Evolutionary conservation across 139 green algal genomes (phyloP), one percentile per base, ranked within the genome.

Genomic region (Limnomonas spitsbergensis): DNA sequence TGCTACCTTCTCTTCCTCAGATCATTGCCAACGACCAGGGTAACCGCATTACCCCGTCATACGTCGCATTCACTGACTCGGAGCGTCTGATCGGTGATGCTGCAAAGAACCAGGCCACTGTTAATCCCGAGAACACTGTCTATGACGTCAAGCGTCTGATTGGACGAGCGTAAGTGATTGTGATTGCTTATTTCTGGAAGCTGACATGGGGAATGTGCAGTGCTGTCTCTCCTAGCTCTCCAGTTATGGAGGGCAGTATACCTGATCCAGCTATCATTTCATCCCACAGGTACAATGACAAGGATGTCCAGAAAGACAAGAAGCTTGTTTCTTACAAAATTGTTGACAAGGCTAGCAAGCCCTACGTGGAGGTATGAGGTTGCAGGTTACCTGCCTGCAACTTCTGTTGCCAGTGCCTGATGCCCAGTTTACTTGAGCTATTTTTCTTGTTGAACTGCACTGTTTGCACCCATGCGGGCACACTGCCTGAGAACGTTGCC

Each of bases 121-220:
- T 90, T 52, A 99, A 99, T 88, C 96, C 96, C 2, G 80, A 88
- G 42, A 82, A 91, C 42, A 99, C 96, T 26, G 81, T 99, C 67
- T 99, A 98, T 78, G 96, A 99, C 74, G 96, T 98, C 29, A 99
- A 99, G 88, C 94, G 96, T 47, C 88, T 99, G 1, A 98, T 99
- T 66, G 96, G 96, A 3, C 91, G 96, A 87, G 95, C 93, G 91
- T 97, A 78, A 86, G 92, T 84, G 32, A 29, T 6, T 75, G 35
- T n/a, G 7, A 20, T 75, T 52, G n/a, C 26, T 14, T 56, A 20
- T 56, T 56, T 9, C 9, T n/a, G 9, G 9, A n/a, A n/a, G n/a
- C n/a, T n/a, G n/a, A n/a, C n/a, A n/a, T n/a, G n/a, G n/a, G n/a
- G n/a, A n/a, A n/a, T n/a, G n/a, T n/a, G n/a, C n/a, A 9, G 47